Evolutionary conservation across 208 protist genomes (phyloP), one percentile per base, ranked within the genome.

Genomic region (Acanthamoeba healyi): DNA sequence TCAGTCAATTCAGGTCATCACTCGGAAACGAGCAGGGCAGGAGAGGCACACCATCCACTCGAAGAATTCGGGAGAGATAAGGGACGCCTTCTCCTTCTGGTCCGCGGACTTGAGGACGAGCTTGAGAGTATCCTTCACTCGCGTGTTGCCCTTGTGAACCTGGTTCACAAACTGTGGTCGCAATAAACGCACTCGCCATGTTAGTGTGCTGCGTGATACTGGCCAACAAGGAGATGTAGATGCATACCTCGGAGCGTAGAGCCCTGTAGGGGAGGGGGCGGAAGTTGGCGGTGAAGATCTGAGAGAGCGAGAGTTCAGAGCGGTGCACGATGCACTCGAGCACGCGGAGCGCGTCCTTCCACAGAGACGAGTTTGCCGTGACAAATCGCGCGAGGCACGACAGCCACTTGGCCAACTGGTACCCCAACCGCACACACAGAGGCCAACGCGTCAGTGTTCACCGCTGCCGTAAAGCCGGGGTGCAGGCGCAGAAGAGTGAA

Each of bases 41-140:
- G 34, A n/a, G 54, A 70, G 44, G 49, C 34, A 29, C 56, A 46
- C 46, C 49, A 93, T 63, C 44, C 49, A 67, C 46, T 81, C 65
- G 67, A 93, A 93, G 42, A 93, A 93, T 22, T 93, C 88, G 67
- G 29, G 88, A 24, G 88, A 93, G 63, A 93, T 93, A 42, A 93
- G 40, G 67, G 56, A 81, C 7, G 88, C 42, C 49, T 93, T 93
- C 42, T 93, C 88, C 49, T 70, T 90, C 36, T 93, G 88, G 32
- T 93, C 88, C 14, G 88, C 65, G 24, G 65, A 82, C 42, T 93
- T 93, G 63, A 93, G 38, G 17, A 93, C 82, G 7, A 61, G 46
- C 56, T 90, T 38, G 46, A 90, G 56, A 4, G 82, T 70, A 17
- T 90, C 56, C 36, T 24, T 42, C 32, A 90, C 82, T 19, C 51